Evolutionary conservation across 169 alveolate species (phyloP).

Genomic region (Cryptosporidium muris): DNA sequence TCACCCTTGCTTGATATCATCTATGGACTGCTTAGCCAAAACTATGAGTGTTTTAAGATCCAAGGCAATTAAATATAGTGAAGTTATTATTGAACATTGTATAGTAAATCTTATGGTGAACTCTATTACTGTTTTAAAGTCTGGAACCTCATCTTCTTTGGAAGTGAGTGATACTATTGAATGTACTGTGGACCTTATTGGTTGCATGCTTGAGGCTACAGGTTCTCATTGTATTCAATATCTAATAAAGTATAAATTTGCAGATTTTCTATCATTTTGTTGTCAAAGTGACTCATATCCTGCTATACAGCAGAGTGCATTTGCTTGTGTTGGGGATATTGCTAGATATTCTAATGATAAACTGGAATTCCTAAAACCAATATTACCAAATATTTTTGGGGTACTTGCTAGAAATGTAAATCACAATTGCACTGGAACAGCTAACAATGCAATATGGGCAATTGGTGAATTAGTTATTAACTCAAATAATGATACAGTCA

Average conservation of each 20-base stretch:
- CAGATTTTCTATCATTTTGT: conserved; percentile 2
- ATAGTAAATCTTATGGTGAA: conserved; percentile 23
- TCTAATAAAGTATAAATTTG: conserved; percentile 58
- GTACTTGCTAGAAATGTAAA: conserved; percentile 59
- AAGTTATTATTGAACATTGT: conserved; percentile 35
- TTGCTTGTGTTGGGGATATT: conserved; percentile 80
- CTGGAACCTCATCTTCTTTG: conserved; percentile 3
- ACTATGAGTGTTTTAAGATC: conserved; percentile 10
- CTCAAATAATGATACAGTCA: conserved; percentile 70
- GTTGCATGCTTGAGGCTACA: conserved; percentile 71
- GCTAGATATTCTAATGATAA: conserved; percentile 74
- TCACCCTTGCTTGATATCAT: conserved; percentile 47
- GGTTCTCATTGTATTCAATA: conserved; percentile 31
- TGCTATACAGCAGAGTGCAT: conserved; percentile 75
- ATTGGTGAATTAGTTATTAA: conserved; percentile 82
- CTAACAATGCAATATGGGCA: conserved; percentile 89
- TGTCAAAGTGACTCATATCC: conserved; percentile 67
- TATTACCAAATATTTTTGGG: conserved; percentile 1
- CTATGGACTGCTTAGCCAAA: conserved; percentile 70
- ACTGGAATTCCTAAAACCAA: conserved; percentile 25
- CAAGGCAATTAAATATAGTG: conserved; percentile 10
- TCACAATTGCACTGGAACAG: conserved; percentile 77
- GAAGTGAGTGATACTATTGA: conserved; percentile 28
- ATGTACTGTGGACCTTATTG: conserved; percentile 65
- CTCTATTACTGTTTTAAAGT: conserved; percentile 4